Evolutionary conservation across 2,329 filamentous ascomycete genomes (phyloP).

Genomic region (Curvularia sp.): DNA sequence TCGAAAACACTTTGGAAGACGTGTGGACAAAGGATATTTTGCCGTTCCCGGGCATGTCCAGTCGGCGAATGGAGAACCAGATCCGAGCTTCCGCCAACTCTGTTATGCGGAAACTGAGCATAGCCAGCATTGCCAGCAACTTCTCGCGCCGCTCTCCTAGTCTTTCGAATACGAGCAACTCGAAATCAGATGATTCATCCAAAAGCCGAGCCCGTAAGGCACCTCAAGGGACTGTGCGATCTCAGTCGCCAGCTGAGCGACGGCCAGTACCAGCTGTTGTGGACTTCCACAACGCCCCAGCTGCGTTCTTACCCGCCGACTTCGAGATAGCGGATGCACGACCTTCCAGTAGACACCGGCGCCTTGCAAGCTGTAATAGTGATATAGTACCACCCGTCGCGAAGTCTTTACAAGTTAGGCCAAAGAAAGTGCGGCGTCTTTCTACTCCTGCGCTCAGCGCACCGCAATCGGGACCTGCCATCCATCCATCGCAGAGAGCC

Average conservation of each 20-base stretch:
- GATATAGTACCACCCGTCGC: slow-evolving; percentile 34
- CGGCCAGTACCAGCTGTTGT: slow-evolving; percentile 46
- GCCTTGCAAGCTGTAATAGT: slow-evolving; percentile 37
- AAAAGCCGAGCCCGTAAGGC: slow-evolving; percentile 37
- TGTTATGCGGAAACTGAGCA: slow-evolving; percentile 86
- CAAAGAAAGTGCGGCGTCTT: slow-evolving; percentile 41
- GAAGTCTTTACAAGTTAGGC: slow-evolving; percentile 28
- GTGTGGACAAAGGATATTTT: slow-evolving; percentile 84
- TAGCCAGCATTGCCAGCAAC: slow-evolving; percentile 77
- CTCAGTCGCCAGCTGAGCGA: slow-evolving; percentile 35
- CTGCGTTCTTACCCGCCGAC: slow-evolving; percentile 57
- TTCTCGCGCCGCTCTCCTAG: slow-evolving; percentile 76
- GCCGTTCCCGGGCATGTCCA: slow-evolving; percentile 82
- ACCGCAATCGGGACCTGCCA: slow-evolving; percentile 36
- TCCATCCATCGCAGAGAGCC: slow-evolving; percentile 24
- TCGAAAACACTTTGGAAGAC: slow-evolving; percentile 77
- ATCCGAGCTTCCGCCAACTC: slow-evolving; percentile 82
- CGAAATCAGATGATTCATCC: slow-evolving; percentile 46
- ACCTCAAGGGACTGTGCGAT: slow-evolving; percentile 36
- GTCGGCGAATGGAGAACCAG: slow-evolving; percentile 70
- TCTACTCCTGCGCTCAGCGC: slow-evolving; percentile 43
- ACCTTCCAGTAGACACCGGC: slow-evolving; percentile 35
- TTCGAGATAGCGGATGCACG: slow-evolving; percentile 52
- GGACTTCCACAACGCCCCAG: slow-evolving; percentile 57
- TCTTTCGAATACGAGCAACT: slow-evolving; percentile 53